phyloP scores from a whole-genome alignment of 2,329 filamentous ascomycete species.

The Verticillium alfalfae region DNA sequence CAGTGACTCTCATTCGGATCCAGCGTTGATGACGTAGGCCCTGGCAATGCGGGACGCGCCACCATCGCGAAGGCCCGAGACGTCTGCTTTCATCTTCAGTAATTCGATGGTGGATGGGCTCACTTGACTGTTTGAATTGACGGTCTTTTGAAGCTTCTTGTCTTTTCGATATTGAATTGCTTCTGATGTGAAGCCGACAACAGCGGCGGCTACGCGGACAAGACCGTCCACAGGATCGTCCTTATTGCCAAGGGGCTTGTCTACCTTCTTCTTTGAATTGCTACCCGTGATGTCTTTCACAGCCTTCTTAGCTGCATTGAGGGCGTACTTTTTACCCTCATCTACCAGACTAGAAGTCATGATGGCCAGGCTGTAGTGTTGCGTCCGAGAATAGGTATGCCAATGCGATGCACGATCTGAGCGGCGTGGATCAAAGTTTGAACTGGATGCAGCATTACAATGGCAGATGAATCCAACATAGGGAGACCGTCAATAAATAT shows the following conservation, averaged over 20 bases:
- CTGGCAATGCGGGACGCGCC: too few relatives aligned
- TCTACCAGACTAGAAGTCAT: neutral
- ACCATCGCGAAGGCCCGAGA: too few relatives aligned
- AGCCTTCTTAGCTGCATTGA: neutral
- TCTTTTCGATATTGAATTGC: conserved; percentile 11
- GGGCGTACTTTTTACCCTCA: neutral
- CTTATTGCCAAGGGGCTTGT: neutral
- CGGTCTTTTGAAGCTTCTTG: conserved; percentile 6
- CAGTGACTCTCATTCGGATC: neutral
- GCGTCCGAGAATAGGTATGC: too few relatives aligned
- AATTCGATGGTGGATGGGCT: neutral
- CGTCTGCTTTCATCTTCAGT: too few relatives aligned
- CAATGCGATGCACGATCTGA: too few relatives aligned
- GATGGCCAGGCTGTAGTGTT: too few relatives aligned
- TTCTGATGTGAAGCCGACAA: conserved; percentile 12
- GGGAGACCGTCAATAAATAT: too few relatives aligned
- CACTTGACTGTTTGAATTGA: neutral
- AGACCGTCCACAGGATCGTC: conserved; percentile 9
- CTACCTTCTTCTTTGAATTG: neutral
- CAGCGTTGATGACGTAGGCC: neutral
- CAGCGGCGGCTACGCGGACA: conserved; percentile 9
- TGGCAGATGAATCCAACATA: too few relatives aligned
- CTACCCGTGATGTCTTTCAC: neutral
- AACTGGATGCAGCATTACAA: too few relatives aligned
- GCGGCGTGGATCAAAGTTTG: too few relatives aligned